A percentile compares a stretch with the other conserved stretches of the same genome.
Evolutionary conservation across 1,139 yeast species (phyloP).

Genomic region (Magnusiomyces suaveolens): DNA sequence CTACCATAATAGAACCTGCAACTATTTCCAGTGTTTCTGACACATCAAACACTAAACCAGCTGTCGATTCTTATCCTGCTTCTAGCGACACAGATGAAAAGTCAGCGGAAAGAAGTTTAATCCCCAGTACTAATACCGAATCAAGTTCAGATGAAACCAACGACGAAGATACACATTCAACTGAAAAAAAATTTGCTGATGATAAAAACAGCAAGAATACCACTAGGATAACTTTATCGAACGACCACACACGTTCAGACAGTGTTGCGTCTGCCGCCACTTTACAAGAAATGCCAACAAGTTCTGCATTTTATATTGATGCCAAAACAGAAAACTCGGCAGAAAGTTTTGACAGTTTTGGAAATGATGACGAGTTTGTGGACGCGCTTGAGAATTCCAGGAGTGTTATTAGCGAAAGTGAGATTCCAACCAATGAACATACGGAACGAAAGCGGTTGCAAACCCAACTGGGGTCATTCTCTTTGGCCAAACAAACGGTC

Average conservation of each 20-base stretch:
- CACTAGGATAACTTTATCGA: no score
- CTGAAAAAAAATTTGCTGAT: no score
- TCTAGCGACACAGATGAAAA: background rate
- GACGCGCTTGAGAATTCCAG: background rate
- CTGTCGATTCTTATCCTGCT: background rate
- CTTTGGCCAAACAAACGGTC: background rate
- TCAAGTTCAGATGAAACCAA: no score
- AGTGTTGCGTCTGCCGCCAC: background rate
- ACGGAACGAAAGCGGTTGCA: background rate
- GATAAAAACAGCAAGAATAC: no score
- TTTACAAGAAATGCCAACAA: background rate
- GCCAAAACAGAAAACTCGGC: background rate
- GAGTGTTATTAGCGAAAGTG: background rate
- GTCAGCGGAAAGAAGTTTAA: no score
- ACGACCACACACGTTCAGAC: background rate
- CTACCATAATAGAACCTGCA: background rate
- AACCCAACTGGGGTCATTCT: background rate
- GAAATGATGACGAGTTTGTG: background rate
- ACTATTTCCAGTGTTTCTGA: no score
- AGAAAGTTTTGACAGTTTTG: background rate
- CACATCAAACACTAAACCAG: background rate
- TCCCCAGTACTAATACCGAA: no score
- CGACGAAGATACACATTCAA: no score
- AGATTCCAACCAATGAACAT: background rate
- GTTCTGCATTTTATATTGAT: background rate